phyloP scores from a whole-genome alignment of 495 filamentous ascomycete genomes.

The Friedmanniomyces endolithicus region DNA sequence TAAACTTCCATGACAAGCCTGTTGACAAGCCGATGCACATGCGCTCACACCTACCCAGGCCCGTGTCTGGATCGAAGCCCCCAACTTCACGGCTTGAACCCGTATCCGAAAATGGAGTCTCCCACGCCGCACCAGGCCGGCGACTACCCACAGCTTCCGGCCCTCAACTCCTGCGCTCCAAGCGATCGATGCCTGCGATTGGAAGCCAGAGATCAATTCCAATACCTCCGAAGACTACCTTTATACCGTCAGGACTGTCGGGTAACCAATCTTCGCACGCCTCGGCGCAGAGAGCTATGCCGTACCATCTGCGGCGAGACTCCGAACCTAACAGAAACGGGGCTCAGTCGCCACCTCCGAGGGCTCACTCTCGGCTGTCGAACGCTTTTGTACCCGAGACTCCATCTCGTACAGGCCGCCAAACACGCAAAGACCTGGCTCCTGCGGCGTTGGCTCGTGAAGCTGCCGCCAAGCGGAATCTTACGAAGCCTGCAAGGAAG shows the following conservation, averaged over 20 bases:
- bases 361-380: slow-evolving; percentile 40
- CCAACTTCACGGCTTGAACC: slow-evolving; percentile 74
- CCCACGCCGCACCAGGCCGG: slow-evolving; percentile 55
- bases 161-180: slow-evolving; percentile 64
- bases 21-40: slow-evolving; percentile 22
- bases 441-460: slow-evolving; percentile 39
- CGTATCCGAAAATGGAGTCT: slow-evolving; percentile 79
- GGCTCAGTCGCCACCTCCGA: slow-evolving; percentile 39
- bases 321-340: slow-evolving; percentile 40
- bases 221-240: slow-evolving; percentile 36
- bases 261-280: slow-evolving; percentile 68
- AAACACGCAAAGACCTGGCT: slow-evolving; percentile 29
- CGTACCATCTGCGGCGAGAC: slow-evolving; percentile 55
- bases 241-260: slow-evolving; percentile 66
- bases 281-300: slow-evolving; percentile 23
- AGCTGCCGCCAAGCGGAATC: slow-evolving; percentile 48
- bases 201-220: slow-evolving; percentile 31
- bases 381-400: slow-evolving; percentile 37
- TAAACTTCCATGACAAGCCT: slow-evolving; percentile 78
- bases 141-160: slow-evolving; percentile 57
- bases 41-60: slow-evolving; percentile 39
- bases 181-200: slow-evolving; percentile 79
- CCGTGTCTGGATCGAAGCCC: slow-evolving; percentile 45
- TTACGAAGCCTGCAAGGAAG: slow-evolving; percentile 56
- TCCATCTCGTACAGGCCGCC: slow-evolving; percentile 24